Conservation (phyloP, 768 basidiomycete species). For the Hypsizygus marmoreus region DNA sequence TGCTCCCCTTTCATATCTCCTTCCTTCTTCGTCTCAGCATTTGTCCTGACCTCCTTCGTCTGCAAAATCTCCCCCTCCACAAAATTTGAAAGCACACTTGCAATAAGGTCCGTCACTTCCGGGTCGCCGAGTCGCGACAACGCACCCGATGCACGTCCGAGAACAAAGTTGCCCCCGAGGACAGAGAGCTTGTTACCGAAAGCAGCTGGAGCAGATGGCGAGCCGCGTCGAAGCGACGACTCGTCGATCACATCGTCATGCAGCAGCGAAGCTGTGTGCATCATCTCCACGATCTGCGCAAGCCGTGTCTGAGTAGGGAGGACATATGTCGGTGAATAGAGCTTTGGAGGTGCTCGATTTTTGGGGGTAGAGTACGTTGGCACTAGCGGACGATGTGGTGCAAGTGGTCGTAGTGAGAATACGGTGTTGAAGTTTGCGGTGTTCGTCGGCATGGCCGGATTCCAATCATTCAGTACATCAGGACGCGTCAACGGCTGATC, state of each 20-base stretch:
- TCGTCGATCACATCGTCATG: conserved; percentile 96
- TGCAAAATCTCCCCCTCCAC: conserved; percentile 96
- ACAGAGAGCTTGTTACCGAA: conserved; percentile 90
- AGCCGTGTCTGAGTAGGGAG: conserved; percentile 89
- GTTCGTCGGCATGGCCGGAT: conserved; percentile 70
- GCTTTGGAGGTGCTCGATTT: conserved; percentile 16
- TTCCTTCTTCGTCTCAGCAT: conserved; percentile 22
- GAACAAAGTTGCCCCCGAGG: conserved; percentile 87
- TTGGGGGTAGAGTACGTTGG: conserved; percentile 25
- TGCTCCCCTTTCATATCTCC: conserved; percentile 26
- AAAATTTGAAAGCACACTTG: conserved; percentile 83
- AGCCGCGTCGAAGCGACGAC: conserved; percentile 75
- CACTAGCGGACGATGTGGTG: conserved; percentile 27
- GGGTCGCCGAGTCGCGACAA: conserved; percentile 75
- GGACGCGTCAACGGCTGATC: conserved; percentile 70
- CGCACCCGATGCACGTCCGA: conserved; percentile 83
- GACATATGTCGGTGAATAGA: conserved; percentile 32
- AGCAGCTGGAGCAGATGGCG: conserved; percentile 75
- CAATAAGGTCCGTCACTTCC: conserved; percentile 89
- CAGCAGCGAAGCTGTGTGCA: conserved; percentile 92
- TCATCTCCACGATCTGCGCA: conserved; percentile 95
- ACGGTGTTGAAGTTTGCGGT: conserved; percentile 54
- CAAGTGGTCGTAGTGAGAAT: conserved; percentile 36
- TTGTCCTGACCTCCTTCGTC: conserved; percentile 53
- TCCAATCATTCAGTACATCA: conserved; percentile 88